Evolutionary conservation across 805 yeast genomes (phyloP), one percentile per base, ranked within the genome.

Genomic region (Myxozyma sirexii): DNA sequence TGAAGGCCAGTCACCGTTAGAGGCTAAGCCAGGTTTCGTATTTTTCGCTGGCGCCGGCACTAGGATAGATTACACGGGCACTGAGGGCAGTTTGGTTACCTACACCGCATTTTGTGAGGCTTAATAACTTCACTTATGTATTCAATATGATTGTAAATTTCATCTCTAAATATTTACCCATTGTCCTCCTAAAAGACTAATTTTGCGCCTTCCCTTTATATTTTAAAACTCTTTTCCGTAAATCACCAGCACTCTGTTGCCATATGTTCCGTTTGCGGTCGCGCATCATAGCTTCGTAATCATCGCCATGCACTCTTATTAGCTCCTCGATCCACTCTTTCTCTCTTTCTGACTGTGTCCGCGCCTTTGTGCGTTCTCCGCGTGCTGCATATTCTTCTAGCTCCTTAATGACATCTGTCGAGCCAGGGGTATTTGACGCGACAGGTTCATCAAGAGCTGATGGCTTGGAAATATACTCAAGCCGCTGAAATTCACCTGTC

Each of bases 31-130:
- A 7, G 99, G 99, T 54, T 85, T 77, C 67, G 91, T 91, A 19
- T 93, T 81, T 75, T 93, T 90, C 74, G 84, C 90, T 68, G 93
- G 92, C 6, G 96, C 98, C 45, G 82, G 79, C 45, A 83, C 82
- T 37, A 85, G 82, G 54, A 75, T 92, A 61, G 86, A 84, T 67
- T 75, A 92, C 66, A 56, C 53, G 44, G 68, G 74, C 35, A 53
- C 55, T 21, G 47, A 52, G 26, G 69, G 64, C 27, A 74, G 73
- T 35, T 86, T 93, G 72, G 88, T 92, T 42, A 79, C 92, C 35
- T 94, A 92, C 77, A 87, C 97, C 76, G 98, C 99, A 4, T 90
- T 86, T 73, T 90, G 86, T 68, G 96, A 90, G 76, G 87, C 85
- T 48, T 79, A 70, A 27, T 8, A 4, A 17, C 8, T n/a, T n/a